Percentiles rank a stretch among this genome's conserved stretches.
Conservation (phyloP, 805 yeast genomes). For the Jamesozyma rosinii region DNA sequence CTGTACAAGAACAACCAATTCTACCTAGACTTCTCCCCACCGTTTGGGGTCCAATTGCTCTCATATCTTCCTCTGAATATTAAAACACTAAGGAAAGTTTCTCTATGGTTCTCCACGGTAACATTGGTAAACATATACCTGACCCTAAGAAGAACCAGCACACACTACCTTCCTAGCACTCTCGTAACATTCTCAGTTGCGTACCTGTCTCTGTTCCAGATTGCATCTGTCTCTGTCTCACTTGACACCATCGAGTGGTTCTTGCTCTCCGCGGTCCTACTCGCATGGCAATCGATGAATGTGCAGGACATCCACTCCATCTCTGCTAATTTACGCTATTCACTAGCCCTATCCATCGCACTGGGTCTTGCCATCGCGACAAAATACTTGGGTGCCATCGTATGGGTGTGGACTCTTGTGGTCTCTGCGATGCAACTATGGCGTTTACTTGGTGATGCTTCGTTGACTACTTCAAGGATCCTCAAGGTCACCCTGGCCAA, state of each 20-base stretch:
- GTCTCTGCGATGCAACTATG: conserved; percentile 46
- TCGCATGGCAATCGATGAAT: conserved; percentile 41
- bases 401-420: conserved; percentile 53
- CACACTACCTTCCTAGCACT: conserved; percentile 36
- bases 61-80: conserved; percentile 8
- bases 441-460: conserved; percentile 61
- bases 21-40: conserved; percentile 13
- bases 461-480: conserved; percentile 33
- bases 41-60: conserved; percentile 20
- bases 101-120: conserved; percentile 9
- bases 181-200: conserved; percentile 25
- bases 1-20: conserved; percentile 12
- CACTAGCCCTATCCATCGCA: conserved; percentile 41
- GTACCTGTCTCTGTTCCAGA: conserved; percentile 13
- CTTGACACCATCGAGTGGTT: conserved; percentile 39
- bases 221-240: conserved; percentile 10
- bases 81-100: conserved; percentile 6
- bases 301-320: conserved; percentile 31
- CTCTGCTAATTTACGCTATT: conserved; percentile 44
- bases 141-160: conserved; percentile 20
- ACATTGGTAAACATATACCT: conserved; percentile 14
- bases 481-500: conserved; percentile 36
- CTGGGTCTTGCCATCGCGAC: conserved; percentile 52
- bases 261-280: conserved; percentile 40
- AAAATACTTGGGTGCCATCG: conserved; percentile 63